A percentile compares a stretch with the other conserved stretches of the same genome.
These are phyloP conservation scores for Beta macrorhiza DNA, from an alignment of 179 eudicot species.

Conservation along the genomic window DNA sequence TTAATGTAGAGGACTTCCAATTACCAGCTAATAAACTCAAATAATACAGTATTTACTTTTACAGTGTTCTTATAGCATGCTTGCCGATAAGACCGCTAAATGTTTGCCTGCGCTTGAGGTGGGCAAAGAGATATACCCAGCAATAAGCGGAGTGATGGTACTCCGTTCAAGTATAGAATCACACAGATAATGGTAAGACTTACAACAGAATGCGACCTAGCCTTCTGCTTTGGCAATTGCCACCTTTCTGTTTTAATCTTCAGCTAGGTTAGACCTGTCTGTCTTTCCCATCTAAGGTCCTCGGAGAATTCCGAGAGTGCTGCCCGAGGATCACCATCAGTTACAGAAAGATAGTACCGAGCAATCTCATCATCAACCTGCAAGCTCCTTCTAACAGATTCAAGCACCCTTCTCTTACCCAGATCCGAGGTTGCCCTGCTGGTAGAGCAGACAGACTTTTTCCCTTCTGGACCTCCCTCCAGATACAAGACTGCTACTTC, in stretches of 20 bases:
- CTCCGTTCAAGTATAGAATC: neutral
- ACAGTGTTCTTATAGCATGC: neutral
- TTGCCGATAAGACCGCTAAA: neutral
- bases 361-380: conserved; percentile 94
- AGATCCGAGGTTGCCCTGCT: conserved; percentile 46
- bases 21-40: neutral
- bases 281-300: conserved; percentile 84
- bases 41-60: neutral
- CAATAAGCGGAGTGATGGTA: neutral
- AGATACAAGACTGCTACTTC: conserved; percentile 86
- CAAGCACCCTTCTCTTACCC: conserved; percentile 65
- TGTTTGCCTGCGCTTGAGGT: neutral
- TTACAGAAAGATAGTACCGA: conserved; percentile 76
- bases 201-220: no score
- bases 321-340: conserved; percentile 83
- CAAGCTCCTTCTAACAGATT: conserved; percentile 90
- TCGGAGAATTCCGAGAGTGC: conserved; percentile 81
- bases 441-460: conserved; percentile 26
- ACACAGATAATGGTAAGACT: neutral
- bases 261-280: conserved; percentile 45
- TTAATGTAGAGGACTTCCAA: neutral
- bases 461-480: conserved; percentile 56
- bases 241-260: neutral
- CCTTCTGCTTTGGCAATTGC: neutral
- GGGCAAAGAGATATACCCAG: neutral